These are phyloP conservation scores for Phytophthora pinifolia DNA, from an alignment of 352 stramenopile species.

Conservation along the genomic window DNA sequence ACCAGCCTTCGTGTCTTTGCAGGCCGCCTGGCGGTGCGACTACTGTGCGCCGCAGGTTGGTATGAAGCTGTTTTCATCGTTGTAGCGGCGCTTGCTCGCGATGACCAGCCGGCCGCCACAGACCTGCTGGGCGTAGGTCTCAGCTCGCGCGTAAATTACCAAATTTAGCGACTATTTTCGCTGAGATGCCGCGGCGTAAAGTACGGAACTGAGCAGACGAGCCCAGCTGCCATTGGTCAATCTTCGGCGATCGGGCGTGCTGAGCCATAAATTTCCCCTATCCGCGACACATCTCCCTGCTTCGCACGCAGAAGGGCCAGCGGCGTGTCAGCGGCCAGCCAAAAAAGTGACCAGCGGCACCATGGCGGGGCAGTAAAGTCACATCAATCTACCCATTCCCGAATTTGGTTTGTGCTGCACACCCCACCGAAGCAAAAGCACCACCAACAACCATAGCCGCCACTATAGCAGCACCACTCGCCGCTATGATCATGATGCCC, in stretches of 20 bases:
- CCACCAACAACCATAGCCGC: slow-evolving; percentile 16
- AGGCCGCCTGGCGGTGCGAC: slow-evolving; percentile 15
- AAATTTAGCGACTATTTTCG: too few species aligned
- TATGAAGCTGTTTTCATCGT: slow-evolving; percentile 22
- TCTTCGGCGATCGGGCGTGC: slow-evolving; percentile 16
- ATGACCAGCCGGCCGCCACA: too few species aligned
- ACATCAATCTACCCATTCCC: slow-evolving; percentile 40
- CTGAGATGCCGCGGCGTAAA: slow-evolving; percentile 28
- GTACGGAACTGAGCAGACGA: slow-evolving; percentile 33
- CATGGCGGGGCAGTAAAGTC: slow-evolving; percentile 14
- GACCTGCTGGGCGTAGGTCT: slow-evolving; percentile 1
- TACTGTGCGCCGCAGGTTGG: slow-evolving; percentile 18
- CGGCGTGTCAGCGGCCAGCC: slow-evolving; percentile 30
- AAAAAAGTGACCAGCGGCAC: slow-evolving; percentile 29
- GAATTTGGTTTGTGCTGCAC: slow-evolving; percentile 35
- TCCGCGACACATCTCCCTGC: slow-evolving; percentile 22
- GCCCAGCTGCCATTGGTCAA: slow-evolving; percentile 43
- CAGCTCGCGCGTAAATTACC: slow-evolving; percentile 21
- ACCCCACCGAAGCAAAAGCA: slow-evolving; percentile 12
- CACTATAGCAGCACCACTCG: background rate
- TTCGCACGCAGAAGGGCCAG: slow-evolving; percentile 21
- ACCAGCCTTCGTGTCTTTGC: slow-evolving; percentile 8
- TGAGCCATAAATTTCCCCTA: slow-evolving; percentile 40
- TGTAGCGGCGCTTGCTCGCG: slow-evolving; percentile 9
- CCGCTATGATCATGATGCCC: slow-evolving; percentile 36